A percentile compares a stretch with the other conserved stretches of the same genome.
These are phyloP conservation scores for Bacterosira constricta DNA, from an alignment of 108 stramenopile genomes.

Conservation along the genomic window DNA sequence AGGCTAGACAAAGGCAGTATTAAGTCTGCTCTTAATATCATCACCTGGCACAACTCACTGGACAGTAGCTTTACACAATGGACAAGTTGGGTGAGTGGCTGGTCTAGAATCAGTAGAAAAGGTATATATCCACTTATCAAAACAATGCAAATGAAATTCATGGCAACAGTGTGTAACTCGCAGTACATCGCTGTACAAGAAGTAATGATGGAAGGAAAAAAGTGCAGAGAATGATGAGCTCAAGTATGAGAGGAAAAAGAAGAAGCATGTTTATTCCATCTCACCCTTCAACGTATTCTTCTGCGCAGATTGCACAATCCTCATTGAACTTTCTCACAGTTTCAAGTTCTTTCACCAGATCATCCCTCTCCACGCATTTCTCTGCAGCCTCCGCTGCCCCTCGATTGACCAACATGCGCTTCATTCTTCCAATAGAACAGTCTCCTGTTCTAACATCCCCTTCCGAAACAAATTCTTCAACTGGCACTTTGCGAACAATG, in stretches of 20 bases:
- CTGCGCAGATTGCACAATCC: conserved; percentile 45
- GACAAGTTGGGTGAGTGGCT: conserved; percentile 29
- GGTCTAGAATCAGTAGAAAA: conserved; percentile 44
- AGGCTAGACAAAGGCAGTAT: no score
- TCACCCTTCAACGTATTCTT: conserved; percentile 45
- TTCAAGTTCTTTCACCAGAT: conserved; percentile 27
- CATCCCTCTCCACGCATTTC: conserved; percentile 28
- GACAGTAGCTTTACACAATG: conserved; percentile 30
- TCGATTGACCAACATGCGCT: conserved; percentile 38
- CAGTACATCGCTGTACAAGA: conserved; percentile 18
- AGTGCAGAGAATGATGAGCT: not conserved
- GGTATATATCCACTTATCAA: conserved; percentile 48
- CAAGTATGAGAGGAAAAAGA: not conserved
- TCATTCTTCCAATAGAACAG: conserved; percentile 35
- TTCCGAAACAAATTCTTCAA: conserved; percentile 43
- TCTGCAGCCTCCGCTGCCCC: conserved; percentile 21
- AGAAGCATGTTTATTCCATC: conserved; percentile 2
- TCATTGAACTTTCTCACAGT: conserved; percentile 35
- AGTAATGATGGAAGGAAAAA: not conserved
- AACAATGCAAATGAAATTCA: conserved; percentile 46
- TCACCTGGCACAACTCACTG: not conserved
- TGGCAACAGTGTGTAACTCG: conserved; percentile 34
- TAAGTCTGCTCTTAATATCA: not conserved
- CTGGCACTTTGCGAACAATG: conserved; percentile 32
- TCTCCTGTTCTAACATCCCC: conserved; percentile 25